Evolutionary conservation across 768 basidiomycete species (phyloP).

Genomic region (Gymnopilus junonius): DNA sequence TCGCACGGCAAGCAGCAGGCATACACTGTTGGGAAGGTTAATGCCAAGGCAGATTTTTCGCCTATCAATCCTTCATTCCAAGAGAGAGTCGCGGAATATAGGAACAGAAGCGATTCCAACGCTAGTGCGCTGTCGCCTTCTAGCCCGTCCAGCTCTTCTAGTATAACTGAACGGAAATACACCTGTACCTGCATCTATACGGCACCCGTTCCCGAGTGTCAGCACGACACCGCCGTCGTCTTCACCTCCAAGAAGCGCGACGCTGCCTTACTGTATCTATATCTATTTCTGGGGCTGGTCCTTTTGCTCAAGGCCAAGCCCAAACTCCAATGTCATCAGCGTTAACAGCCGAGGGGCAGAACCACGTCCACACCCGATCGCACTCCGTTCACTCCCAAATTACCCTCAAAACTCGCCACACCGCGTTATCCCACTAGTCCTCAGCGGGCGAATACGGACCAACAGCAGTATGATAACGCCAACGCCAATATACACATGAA

Average conservation of each 20-base stretch:
- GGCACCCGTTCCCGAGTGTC: conserved; percentile 49
- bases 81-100: conserved; percentile 68
- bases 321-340: background rate
- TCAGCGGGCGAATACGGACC: conserved; percentile 39
- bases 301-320: conserved; percentile 35
- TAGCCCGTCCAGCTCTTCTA: conserved; percentile 36
- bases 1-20: background rate
- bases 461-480: conserved; percentile 5
- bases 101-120: conserved; percentile 60
- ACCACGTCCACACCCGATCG: conserved; percentile 58
- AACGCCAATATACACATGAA: background rate
- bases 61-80: conserved; percentile 57
- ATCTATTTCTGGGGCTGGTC: conserved; percentile 51
- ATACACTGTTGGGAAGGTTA: background rate
- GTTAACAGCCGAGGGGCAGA: background rate
- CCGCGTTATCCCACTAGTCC: conserved; percentile 60
- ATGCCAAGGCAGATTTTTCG: conserved; percentile 23
- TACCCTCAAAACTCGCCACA: conserved; percentile 69
- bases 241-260: conserved; percentile 39
- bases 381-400: conserved; percentile 74
- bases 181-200: background rate
- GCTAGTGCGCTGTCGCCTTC: conserved; percentile 46
- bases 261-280: conserved; percentile 47
- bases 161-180: conserved; percentile 29
- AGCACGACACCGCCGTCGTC: conserved; percentile 37